phyloP scores from a whole-genome alignment of 305 asterid genomes.

The Fraxinus sp. region DNA sequence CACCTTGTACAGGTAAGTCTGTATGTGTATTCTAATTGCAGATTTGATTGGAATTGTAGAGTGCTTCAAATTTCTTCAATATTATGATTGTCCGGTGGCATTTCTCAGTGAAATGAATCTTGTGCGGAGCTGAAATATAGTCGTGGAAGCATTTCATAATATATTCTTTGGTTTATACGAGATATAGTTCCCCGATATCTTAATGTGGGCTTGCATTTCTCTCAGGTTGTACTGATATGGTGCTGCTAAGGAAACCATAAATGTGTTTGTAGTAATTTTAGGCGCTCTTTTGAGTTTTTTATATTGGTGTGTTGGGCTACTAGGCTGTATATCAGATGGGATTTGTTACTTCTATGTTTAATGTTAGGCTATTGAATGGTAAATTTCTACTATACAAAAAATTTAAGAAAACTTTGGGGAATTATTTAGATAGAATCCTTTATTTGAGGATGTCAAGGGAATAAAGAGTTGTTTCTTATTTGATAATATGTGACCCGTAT shows the following conservation, averaged over 20 bases:
- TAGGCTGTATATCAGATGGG: neutral
- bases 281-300: neutral
- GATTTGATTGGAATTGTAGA: neutral
- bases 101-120: neutral
- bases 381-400: neutral
- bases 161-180: neutral
- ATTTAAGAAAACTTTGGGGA: neutral
- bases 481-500: neutral
- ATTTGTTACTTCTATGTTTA: neutral
- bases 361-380: neutral
- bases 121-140: neutral
- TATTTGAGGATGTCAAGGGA: neutral
- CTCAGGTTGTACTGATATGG: neutral
- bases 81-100: neutral
- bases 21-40: neutral
- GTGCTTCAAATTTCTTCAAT: neutral
- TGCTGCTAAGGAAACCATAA: neutral
- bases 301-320: neutral
- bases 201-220: neutral
- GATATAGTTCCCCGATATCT: neutral
- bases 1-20: conserved; percentile 80
- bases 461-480: neutral
- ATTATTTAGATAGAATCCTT: neutral
- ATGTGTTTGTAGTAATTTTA: neutral
- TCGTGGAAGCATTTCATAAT: neutral